phyloP scores from a whole-genome alignment of 2,329 filamentous ascomycete genomes.

The Trichoderma simmonsii region DNA sequence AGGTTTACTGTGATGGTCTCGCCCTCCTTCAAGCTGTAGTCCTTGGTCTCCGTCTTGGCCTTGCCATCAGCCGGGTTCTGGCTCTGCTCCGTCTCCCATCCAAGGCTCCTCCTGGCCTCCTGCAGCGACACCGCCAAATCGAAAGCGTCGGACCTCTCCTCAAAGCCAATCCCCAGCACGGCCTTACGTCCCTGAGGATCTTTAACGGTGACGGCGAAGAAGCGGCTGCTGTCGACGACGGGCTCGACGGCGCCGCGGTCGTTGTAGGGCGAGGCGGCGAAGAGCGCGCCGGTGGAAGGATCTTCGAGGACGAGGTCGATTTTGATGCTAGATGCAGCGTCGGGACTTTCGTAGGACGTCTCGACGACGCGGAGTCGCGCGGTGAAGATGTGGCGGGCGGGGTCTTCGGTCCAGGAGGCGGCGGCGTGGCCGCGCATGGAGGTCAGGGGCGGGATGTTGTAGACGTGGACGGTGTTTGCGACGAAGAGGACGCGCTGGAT shows the following conservation, averaged over 20 bases:
- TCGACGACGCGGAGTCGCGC: constrained; percentile 76
- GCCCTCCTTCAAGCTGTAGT: constrained; percentile 84
- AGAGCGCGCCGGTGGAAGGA: constrained; percentile 66
- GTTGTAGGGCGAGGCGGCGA: constrained; percentile 80
- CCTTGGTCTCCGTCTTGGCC: constrained; percentile 46
- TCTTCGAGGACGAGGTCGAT: constrained; percentile 80
- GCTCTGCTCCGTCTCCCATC: constrained; percentile 47
- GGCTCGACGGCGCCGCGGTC: constrained; percentile 65
- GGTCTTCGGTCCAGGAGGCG: constrained; percentile 69
- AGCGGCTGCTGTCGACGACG: constrained; percentile 74
- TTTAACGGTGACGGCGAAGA: constrained; percentile 80
- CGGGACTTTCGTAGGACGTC: constrained; percentile 53
- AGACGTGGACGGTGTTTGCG: constrained; percentile 73
- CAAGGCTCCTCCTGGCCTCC: constrained; percentile 69
- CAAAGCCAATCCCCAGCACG: constrained; percentile 79
- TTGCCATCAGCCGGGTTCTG: constrained; percentile 36
- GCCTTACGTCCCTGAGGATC: constrained; percentile 74
- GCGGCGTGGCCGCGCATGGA: constrained; percentile 78
- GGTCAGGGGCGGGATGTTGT: constrained; percentile 77
- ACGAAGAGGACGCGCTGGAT: constrained; percentile 85
- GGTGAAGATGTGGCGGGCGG: constrained; percentile 77
- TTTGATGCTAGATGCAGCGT: constrained; percentile 53
- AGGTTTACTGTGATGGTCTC: constrained; percentile 85
- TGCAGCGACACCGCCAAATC: constrained; percentile 80
- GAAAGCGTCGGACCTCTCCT: constrained; percentile 81